Evolutionary conservation across 2,329 filamentous ascomycete genomes (phyloP).

Genomic region (Cladobotryum protrusum): DNA sequence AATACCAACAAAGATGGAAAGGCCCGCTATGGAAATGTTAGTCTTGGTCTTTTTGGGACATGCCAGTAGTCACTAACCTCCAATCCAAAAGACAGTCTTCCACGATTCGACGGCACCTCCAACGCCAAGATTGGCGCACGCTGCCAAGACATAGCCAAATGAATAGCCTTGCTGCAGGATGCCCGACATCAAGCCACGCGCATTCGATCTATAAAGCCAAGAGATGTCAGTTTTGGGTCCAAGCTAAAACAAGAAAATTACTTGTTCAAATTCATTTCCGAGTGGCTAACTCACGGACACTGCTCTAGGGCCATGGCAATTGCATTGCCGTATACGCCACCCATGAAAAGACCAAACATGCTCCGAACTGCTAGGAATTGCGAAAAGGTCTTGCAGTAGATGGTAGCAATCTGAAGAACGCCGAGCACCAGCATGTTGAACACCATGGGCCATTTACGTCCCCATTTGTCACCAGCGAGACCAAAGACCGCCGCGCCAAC

Average conservation of each 20-base stretch:
- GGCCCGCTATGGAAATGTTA: constrained; percentile 39
- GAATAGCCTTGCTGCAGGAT: constrained; percentile 79
- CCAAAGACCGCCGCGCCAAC: constrained; percentile 72
- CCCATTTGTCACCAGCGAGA: constrained; percentile 70
- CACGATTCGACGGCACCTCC: constrained; percentile 57
- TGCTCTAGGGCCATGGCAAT: constrained; percentile 73
- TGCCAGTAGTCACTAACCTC: constrained; percentile 27
- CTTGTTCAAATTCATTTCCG: no score
- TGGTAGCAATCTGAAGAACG: constrained; percentile 65
- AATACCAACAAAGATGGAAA: constrained; percentile 63
- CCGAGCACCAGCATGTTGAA: constrained; percentile 69
- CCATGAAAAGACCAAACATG: constrained; percentile 74
- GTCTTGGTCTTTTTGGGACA: neutral
- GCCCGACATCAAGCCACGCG: constrained; percentile 74
- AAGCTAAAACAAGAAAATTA: neutral
- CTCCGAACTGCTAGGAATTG: constrained; percentile 70
- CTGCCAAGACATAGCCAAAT: constrained; percentile 72
- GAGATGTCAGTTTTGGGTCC: constrained; percentile 12
- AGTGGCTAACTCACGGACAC: constrained; percentile 47
- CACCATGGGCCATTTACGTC: constrained; percentile 80
- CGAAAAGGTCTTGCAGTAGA: constrained; percentile 64
- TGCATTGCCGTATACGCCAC: constrained; percentile 72
- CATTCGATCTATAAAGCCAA: constrained; percentile 42
- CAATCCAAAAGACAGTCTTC: constrained; percentile 74
- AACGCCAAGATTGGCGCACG: constrained; percentile 67